A percentile compares a stretch with the other conserved stretches of the same genome.
Evolutionary conservation across 257 asterid species (phyloP).

Genomic region (Solanum piurae): DNA sequence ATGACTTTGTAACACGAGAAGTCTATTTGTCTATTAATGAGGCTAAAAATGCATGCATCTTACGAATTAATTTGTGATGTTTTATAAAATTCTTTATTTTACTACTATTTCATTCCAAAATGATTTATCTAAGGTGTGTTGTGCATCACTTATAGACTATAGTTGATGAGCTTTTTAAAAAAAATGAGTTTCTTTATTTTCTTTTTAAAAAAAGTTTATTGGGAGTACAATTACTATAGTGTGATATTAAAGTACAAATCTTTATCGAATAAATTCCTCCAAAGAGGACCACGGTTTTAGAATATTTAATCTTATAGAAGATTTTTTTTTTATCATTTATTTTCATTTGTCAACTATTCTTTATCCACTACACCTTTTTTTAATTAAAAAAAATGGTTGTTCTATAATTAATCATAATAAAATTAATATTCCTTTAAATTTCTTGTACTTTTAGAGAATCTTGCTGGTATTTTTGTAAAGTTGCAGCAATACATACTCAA

Average conservation of each 20-base stretch:
- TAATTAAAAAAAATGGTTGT: neutral
- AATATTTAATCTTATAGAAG: neutral
- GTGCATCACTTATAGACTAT: neutral
- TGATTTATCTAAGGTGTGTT: neutral
- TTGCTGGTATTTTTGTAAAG: neutral
- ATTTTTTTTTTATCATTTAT: neutral
- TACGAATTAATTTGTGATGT: neutral
- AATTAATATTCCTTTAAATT: neutral
- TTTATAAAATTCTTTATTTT: neutral
- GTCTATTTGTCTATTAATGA: rapidly evolving
- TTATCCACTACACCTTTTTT: neutral
- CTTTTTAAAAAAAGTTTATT: neutral
- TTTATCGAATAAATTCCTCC: neutral
- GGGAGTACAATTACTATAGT: neutral
- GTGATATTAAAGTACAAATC: neutral
- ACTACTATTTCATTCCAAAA: neutral
- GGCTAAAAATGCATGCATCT: rapidly evolving
- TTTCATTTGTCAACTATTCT: neutral
- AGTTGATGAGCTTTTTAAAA: neutral
- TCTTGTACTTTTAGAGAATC: neutral
- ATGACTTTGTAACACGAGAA: neutral
- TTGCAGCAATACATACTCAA: neutral
- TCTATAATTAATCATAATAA: neutral
- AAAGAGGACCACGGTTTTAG: neutral
- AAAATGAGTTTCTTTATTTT: neutral